Conservation (phyloP, 306 rosid species). For the Fragaria nilgerrensis region DNA sequence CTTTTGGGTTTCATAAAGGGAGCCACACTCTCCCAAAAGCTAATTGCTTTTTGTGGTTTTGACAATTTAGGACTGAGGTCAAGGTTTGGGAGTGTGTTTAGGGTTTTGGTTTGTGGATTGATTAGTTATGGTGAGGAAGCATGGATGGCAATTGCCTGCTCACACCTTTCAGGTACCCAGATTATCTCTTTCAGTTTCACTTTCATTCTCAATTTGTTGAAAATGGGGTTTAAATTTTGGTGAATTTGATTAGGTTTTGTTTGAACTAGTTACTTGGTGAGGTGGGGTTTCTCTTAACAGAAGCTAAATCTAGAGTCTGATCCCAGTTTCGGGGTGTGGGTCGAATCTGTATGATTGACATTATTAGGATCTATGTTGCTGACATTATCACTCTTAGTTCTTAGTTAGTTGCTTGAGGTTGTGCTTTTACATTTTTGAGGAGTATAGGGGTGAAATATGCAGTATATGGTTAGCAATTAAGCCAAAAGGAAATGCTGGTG, state of each 20-base stretch:
- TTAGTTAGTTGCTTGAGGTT: neutral
- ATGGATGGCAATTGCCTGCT: constrained; percentile 98
- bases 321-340: constrained; percentile 1
- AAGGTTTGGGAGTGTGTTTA: constrained; percentile 6
- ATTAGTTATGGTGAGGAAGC: constrained; percentile 80
- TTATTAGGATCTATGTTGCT: neutral
- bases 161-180: constrained; percentile 84
- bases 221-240: neutral
- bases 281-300: neutral
- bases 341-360: neutral
- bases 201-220: neutral
- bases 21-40: neutral
- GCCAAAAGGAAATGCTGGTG: neutral
- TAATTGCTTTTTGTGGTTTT: neutral
- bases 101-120: constrained; percentile 20
- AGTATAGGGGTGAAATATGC: neutral
- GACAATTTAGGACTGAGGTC: constrained; percentile 18
- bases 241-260: constrained; percentile 39
- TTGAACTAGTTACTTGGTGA: constrained; percentile 12
- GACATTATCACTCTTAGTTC: neutral
- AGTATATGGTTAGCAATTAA: neutral
- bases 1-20: constrained; percentile 21
- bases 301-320: constrained; percentile 8
- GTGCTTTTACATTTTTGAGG: neutral
- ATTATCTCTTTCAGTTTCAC: neutral